Evolutionary conservation across 305 asterid genomes (phyloP).

Genomic region (Petunia hybrid): DNA sequence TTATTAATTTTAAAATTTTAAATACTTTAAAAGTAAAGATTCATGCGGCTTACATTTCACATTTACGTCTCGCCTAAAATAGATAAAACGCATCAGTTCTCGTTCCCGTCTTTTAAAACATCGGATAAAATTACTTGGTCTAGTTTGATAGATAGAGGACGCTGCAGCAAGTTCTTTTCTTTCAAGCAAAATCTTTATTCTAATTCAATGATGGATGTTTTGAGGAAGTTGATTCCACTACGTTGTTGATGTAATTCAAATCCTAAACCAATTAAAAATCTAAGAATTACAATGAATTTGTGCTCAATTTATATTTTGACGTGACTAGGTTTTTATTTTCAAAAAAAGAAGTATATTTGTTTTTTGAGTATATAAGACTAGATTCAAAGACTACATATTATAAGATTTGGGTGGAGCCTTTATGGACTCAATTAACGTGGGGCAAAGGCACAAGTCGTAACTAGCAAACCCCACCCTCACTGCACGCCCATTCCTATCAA

Average conservation of each 20-base stretch:
- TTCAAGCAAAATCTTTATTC: neutral
- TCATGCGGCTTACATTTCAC: too few species aligned
- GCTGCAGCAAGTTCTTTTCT: neutral
- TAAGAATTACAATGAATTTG: neutral
- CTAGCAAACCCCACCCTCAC: neutral
- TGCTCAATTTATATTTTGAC: neutral
- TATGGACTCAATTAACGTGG: slow-evolving; percentile 19
- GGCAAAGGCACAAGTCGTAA: neutral
- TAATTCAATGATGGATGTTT: neutral
- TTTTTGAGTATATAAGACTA: neutral
- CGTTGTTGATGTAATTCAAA: neutral
- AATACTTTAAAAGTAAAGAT: too few species aligned
- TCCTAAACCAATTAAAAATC: slow-evolving; percentile 6
- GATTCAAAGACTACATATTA: slow-evolving; percentile 4
- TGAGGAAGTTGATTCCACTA: slow-evolving; percentile 18
- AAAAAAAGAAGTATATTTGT: neutral
- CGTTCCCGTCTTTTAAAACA: too few species aligned
- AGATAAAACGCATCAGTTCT: too few species aligned
- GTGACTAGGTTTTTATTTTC: neutral
- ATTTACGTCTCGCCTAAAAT: too few species aligned
- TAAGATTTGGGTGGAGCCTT: slow-evolving; percentile 16
- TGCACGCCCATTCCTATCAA: slow-evolving; percentile 30
- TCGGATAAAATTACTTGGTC: too few species aligned
- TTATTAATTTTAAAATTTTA: too few species aligned
- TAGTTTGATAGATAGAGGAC: neutral